Percentiles rank a stretch among this genome's conserved stretches.
Evolutionary conservation across 1,139 yeast species (phyloP).

Genomic region (Cylindricascospora bacillispora): DNA sequence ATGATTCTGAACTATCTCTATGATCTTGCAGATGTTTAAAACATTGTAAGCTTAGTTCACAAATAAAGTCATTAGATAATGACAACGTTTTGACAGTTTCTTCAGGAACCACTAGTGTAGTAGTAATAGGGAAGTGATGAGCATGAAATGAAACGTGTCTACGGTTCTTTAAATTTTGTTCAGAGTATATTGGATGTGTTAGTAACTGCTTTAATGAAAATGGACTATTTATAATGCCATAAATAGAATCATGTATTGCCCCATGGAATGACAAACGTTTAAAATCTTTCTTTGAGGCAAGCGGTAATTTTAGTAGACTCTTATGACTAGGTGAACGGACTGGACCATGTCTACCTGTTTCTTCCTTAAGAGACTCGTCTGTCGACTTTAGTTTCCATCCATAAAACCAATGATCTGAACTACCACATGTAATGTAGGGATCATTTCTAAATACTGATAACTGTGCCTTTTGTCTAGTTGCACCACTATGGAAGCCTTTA

Average conservation of each 20-base stretch:
- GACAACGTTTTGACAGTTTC: slow-evolving; percentile 52
- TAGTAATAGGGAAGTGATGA: slow-evolving; percentile 59
- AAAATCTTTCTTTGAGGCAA: slow-evolving; percentile 17
- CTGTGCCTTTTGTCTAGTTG: slow-evolving; percentile 57
- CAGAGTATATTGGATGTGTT: slow-evolving; percentile 8
- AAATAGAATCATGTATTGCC: slow-evolving; percentile 14
- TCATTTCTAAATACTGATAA: slow-evolving; percentile 9
- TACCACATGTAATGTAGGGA: slow-evolving; percentile 30
- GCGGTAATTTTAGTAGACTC: slow-evolving; percentile 7
- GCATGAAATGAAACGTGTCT: slow-evolving; percentile 65
- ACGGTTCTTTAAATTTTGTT: slow-evolving; percentile 20
- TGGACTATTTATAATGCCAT: slow-evolving; percentile 3
- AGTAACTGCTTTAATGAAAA: slow-evolving; percentile 1
- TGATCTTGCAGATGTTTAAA: slow-evolving; percentile 11
- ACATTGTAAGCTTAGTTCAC: slow-evolving; percentile 39
- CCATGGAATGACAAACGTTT: neutral
- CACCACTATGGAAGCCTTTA: slow-evolving; percentile 60
- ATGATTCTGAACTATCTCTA: neutral
- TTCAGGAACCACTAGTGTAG: slow-evolving; percentile 72
- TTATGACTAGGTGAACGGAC: slow-evolving; percentile 10
- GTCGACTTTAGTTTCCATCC: slow-evolving; percentile 20
- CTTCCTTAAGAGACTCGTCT: slow-evolving; percentile 1
- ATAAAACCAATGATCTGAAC: slow-evolving; percentile 34
- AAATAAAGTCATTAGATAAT: slow-evolving; percentile 67
- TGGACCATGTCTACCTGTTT: neutral